Percentiles rank a stretch among this genome's conserved stretches.
Conservation (phyloP, 176 grass and related monocot species). For the Secale cereale region DNA sequence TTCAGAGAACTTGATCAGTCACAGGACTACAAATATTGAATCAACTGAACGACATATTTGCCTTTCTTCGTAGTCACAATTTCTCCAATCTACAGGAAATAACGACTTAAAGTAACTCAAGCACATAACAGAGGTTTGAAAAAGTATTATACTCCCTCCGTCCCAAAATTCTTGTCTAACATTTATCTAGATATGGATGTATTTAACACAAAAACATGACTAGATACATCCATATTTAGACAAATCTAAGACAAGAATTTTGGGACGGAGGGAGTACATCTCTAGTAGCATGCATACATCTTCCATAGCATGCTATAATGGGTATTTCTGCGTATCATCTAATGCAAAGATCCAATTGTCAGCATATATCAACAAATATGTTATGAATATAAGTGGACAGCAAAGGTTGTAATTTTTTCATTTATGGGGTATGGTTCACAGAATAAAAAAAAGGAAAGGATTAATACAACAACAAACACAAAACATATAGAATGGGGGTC, state of each 20-base stretch:
- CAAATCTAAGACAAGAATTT: no score
- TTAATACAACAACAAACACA: background rate
- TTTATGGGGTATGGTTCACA: background rate
- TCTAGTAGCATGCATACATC: background rate
- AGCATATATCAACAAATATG: conserved; percentile 5
- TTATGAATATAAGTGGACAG: background rate
- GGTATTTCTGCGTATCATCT: conserved; percentile 6
- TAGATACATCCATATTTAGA: no score
- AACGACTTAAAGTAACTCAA: conserved; percentile 8
- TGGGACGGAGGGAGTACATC: no score
- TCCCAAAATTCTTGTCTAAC: no score
- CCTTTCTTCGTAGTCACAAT: conserved; percentile 77
- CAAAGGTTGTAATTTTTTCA: background rate
- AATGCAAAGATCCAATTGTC: background rate
- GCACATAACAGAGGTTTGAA: background rate
- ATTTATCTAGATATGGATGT: no score
- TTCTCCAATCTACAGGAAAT: conserved; percentile 72
- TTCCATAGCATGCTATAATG: conserved; percentile 7
- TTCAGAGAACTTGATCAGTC: background rate
- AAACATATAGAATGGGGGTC: background rate
- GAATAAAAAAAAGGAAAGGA: background rate
- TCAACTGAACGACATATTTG: conserved; percentile 83
- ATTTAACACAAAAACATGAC: no score
- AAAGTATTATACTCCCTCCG: conserved; percentile 13
- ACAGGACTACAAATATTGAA: conserved; percentile 61